These are phyloP conservation scores for Keqinozyma sinolaborantium DNA, from an alignment of 1,139 yeast species.

Conservation along the genomic window DNA sequence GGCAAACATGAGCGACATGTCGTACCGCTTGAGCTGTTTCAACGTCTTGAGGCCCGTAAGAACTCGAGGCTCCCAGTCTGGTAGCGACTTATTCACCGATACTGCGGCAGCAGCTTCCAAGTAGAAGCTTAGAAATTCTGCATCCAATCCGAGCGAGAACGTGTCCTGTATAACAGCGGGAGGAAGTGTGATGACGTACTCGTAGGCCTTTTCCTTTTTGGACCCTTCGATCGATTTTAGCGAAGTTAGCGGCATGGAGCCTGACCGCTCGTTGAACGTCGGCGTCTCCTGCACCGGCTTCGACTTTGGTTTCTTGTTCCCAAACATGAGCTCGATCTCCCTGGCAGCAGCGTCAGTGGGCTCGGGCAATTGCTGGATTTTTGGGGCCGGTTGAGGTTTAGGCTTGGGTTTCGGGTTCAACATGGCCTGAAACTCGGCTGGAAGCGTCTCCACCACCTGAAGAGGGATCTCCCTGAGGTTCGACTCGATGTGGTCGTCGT, in stretches of 20 bases:
- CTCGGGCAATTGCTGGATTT: background rate
- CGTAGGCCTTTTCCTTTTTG: conserved; percentile 31
- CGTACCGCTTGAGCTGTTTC: conserved; percentile 21
- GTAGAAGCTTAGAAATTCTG: conserved; percentile 50
- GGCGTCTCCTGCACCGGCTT: conserved; percentile 2
- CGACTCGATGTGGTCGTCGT: conserved; percentile 1
- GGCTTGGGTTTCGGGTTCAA: conserved; percentile 3
- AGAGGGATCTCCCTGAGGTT: conserved; percentile 29
- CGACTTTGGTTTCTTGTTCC: conserved; percentile 1
- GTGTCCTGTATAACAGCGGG: conserved; percentile 25
- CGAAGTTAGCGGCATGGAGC: conserved; percentile 29
- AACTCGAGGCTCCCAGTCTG: conserved; percentile 16
- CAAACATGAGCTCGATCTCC: conserved; percentile 14
- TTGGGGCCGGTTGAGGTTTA: conserved; percentile 1
- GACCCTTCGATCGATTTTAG: conserved; percentile 23
- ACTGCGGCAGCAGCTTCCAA: conserved; percentile 40
- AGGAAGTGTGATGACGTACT: conserved; percentile 34
- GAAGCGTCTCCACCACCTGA: conserved; percentile 43
- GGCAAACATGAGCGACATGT: conserved; percentile 20
- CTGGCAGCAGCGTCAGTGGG: conserved; percentile 4
- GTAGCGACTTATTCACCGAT: conserved; percentile 12
- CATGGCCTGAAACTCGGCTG: conserved; percentile 25
- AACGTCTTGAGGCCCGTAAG: conserved; percentile 16
- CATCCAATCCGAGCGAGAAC: conserved; percentile 54
- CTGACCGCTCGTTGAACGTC: conserved; percentile 19